Evolutionary conservation across 345 rosid genomes (phyloP), one percentile per base, ranked within the genome.

Genomic region (Euphorbia tirucalli): DNA sequence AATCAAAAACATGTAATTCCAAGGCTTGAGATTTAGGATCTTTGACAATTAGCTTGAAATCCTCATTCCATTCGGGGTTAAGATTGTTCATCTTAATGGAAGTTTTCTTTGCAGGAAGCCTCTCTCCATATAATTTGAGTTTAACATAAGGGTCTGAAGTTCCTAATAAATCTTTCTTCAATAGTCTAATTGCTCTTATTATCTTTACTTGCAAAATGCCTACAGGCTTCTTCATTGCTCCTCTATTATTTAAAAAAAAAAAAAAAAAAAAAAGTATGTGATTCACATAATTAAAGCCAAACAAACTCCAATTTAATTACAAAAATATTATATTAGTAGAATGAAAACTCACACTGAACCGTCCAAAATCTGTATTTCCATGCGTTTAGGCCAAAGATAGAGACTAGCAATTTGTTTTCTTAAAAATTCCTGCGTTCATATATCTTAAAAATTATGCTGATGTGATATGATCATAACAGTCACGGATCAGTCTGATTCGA

Each of bases 51-150:
- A 87, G 75, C 68, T 83, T 85, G 73, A 87, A 87, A 62, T 52
- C 69, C 63, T 87, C 91, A 5, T 85, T 85, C 86, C 87, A 87
- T 64, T 80, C 83, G 4, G 88, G 87, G 58, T 80, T 85, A 62
- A 87, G 81, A 73, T 78, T 85, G 64, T 74, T 87, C 80, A 73
- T 77, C 75, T 85, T 85, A 28, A 85, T 46, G 21, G 83, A 60
- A 21, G 85, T 85, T 66, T 64, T 82, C 77, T 77, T 87, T 4
- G 80, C 70, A 0, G 86, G 75, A 58, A 83, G 77, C 62, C 75
- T 82, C 68, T 87, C 86, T 54, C 81, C 89, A 11, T 74, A 76
- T 22, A 82, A 75, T 61, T 73, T 72, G 46, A 87, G 74, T 65
- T 77, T 49, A 31, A 87, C 85, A 67, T 85, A 85, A 41, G 91